These are phyloP conservation scores for Dorcoceras hygrometricum DNA, from an alignment of 257 asterid species.

Conservation along the genomic window DNA sequence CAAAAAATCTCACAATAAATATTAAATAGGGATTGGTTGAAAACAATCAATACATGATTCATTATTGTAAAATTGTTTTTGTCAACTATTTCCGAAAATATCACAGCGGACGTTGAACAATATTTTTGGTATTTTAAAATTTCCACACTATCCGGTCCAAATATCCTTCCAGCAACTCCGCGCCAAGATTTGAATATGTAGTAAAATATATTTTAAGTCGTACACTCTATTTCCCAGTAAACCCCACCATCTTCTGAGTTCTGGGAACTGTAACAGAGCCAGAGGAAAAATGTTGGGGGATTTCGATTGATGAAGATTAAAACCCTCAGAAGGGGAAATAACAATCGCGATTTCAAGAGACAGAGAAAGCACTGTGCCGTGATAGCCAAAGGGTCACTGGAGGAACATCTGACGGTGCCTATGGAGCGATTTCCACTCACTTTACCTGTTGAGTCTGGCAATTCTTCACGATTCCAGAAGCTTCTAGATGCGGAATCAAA, in stretches of 20 bases:
- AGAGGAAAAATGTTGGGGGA: neutral
- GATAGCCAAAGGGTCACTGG: conserved; percentile 57
- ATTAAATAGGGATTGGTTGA: too few relatives aligned
- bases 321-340: conserved; percentile 25
- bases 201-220: neutral
- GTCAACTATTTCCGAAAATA: too few relatives aligned
- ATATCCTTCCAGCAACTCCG: conserved; percentile 20
- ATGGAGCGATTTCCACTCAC: conserved; percentile 43
- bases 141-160: neutral
- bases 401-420: conserved; percentile 56
- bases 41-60: too few relatives aligned
- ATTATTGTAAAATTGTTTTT: too few relatives aligned
- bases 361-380: conserved; percentile 8
- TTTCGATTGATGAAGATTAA: conserved; percentile 37
- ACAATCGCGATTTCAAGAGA: conserved; percentile 25
- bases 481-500: conserved; percentile 45
- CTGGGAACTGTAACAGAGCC: neutral
- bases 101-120: too few relatives aligned
- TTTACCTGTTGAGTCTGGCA: conserved; percentile 33
- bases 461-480: conserved; percentile 47
- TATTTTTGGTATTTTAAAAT: too few relatives aligned
- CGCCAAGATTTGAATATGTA: conserved; percentile 33
- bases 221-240: neutral
- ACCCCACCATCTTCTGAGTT: neutral
- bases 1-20: too few relatives aligned